Evolutionary conservation across 306 rosid genomes (phyloP).

Genomic region (Fragaria ananassa): DNA sequence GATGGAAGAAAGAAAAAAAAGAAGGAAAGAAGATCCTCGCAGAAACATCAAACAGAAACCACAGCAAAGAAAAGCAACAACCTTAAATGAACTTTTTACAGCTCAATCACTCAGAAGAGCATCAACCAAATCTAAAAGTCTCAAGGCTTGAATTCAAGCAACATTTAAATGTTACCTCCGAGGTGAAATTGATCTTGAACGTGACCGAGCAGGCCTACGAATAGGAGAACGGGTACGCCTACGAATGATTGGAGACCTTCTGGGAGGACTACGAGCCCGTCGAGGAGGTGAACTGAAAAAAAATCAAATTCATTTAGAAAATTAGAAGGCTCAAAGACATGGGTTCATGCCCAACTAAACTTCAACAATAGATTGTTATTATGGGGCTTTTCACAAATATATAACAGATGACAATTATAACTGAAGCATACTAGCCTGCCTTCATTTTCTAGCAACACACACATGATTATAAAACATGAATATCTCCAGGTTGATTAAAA

Average conservation of each 20-base stretch:
- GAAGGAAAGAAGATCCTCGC: background rate
- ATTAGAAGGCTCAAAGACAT: background rate
- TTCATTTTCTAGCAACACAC: background rate
- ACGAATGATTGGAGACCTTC: constrained; percentile 84
- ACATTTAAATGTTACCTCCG: constrained; percentile 55
- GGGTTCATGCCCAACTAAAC: background rate
- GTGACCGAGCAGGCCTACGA: constrained; percentile 76
- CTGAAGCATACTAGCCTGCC: background rate
- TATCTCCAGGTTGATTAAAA: background rate
- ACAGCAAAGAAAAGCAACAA: background rate
- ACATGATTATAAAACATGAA: background rate
- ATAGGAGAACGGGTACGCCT: constrained; percentile 90
- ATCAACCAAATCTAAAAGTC: background rate
- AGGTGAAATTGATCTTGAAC: constrained; percentile 88
- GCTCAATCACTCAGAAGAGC: constrained; percentile 4
- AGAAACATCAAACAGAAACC: background rate
- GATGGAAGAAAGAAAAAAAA: background rate
- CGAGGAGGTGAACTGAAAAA: constrained; percentile 73
- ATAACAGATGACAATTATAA: no score
- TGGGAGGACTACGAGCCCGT: constrained; percentile 89
- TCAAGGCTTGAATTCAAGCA: background rate
- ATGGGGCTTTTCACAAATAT: background rate
- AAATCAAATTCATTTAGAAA: constrained; percentile 10
- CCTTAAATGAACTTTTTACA: background rate
- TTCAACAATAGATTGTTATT: background rate